Percentiles rank a stretch among this genome's conserved stretches.
These are phyloP conservation scores for Tuber indicum DNA, from an alignment of 495 filamentous ascomycete genomes.

Conservation along the genomic window DNA sequence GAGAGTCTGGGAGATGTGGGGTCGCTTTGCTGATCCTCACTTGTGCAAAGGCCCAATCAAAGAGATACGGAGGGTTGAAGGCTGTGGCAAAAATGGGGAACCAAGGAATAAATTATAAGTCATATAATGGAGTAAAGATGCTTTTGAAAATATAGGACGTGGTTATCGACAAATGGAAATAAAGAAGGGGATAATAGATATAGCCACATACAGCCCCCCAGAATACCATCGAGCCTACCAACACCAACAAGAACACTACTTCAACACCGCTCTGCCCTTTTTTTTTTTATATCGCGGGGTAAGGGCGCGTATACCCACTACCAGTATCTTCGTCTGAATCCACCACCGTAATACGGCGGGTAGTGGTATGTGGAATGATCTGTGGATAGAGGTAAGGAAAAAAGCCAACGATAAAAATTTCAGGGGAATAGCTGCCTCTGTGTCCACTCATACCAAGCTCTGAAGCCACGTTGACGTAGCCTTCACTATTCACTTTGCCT, in stretches of 20 bases:
- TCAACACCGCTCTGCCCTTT: background rate
- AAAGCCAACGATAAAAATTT: background rate
- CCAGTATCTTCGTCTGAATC: conserved; percentile 2
- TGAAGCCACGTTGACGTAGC: conserved; percentile 55
- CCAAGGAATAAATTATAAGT: background rate
- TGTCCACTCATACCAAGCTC: conserved; percentile 52
- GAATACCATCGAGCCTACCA: background rate
- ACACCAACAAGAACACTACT: background rate
- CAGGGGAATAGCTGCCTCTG: conserved; percentile 43
- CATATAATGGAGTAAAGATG: conserved; percentile 2
- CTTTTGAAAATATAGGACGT: background rate
- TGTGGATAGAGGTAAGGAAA: background rate
- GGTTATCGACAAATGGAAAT: background rate
- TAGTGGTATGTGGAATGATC: background rate
- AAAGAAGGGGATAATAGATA: background rate
- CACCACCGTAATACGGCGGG: background rate
- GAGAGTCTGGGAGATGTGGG: background rate
- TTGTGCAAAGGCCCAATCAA: background rate
- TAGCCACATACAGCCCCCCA: background rate
- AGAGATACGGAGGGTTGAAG: background rate
- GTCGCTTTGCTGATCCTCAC: background rate
- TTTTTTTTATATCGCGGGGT: background rate
- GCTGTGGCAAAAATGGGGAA: background rate
- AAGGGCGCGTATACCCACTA: background rate
- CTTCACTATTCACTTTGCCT: conserved; percentile 45